These are phyloP conservation scores for Cladobotryum protrusum DNA, from an alignment of 2,329 filamentous ascomycete species.

Conservation along the genomic window DNA sequence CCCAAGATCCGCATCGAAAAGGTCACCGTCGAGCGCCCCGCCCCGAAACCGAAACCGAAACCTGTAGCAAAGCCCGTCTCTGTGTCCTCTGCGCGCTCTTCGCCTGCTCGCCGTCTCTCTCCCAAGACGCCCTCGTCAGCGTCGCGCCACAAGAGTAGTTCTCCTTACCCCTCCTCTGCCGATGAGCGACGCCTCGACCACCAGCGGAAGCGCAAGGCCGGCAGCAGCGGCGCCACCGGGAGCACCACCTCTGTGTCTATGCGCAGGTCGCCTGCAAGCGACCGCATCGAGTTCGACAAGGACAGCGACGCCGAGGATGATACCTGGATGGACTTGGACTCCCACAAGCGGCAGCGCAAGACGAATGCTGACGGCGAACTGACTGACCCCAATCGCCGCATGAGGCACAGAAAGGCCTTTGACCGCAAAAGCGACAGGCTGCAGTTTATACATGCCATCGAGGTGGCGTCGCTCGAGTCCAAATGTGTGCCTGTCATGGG, in stretches of 20 bases:
- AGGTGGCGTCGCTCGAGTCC: slow-evolving; percentile 46
- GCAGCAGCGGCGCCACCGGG: slow-evolving; percentile 14
- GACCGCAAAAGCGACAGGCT: slow-evolving; percentile 36
- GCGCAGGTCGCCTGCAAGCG: slow-evolving; percentile 41
- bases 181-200: slow-evolving; percentile 33
- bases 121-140: slow-evolving; percentile 27
- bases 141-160: slow-evolving; percentile 35
- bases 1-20: slow-evolving; percentile 48
- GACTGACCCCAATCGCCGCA: slow-evolving; percentile 40
- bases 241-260: slow-evolving; percentile 22
- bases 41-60: slow-evolving; percentile 32
- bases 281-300: slow-evolving; percentile 45
- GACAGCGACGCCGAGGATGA: slow-evolving; percentile 47
- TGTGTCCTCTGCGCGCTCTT: slow-evolving; percentile 25
- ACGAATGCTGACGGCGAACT: slow-evolving; percentile 33
- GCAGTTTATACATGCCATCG: slow-evolving; percentile 52
- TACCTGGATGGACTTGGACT: slow-evolving; percentile 44
- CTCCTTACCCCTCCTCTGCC: slow-evolving; percentile 36
- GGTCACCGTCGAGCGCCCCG: slow-evolving; percentile 37
- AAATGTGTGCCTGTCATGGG: slow-evolving; percentile 47
- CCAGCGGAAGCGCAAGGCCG: slow-evolving; percentile 48
- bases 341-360: slow-evolving; percentile 43
- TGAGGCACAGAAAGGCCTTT: slow-evolving; percentile 42
- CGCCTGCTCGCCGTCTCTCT: slow-evolving; percentile 32
- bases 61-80: slow-evolving; percentile 22